Evolutionary conservation across 306 rosid species (phyloP), one percentile per base, ranked within the genome.

Genomic region (Ammopiptanthus mongolicus): DNA sequence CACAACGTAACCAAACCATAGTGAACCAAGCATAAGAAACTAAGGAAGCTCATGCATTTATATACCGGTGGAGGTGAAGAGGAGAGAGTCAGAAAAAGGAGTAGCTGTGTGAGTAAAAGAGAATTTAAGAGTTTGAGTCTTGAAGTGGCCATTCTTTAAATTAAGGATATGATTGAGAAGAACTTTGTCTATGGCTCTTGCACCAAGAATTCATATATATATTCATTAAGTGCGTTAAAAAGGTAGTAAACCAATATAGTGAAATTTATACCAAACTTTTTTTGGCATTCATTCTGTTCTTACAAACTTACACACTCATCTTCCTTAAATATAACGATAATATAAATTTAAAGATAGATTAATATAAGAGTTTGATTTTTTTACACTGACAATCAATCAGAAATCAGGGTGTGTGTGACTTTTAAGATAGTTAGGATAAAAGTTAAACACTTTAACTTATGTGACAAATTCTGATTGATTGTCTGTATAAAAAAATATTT

Each of bases 81-180:
- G 15, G 59, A 21, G 42, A 52, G 39, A 39, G 65, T 46, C 42
- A 52, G 69, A 36, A 25, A 34, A 19, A 56, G 22, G 69, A 56
- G 52, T 10, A 50, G 39, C 28, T 21, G 76, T 58, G 65, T 15
- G 81, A 59, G 81, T 8, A 7, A 36, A 22, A 47, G 78, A 23
- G 75, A 57, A 64, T 65, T 82, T 42, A 84, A 87, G 76, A 84
- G 84, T 63, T 93, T 85, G 97, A 88, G 98, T 93, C 86, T 84
- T 22, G 44, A 69, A 93, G 87, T 93, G 88, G 84, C 12, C 37
- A 91, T 80, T 80, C 89, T 82, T 89, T 93, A 86, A 89, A 81
- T 39, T 39, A 39, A 39, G 46, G 46, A 50, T 15, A 5, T 18
- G 22, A 65, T 42, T 53, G 3, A 39, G 53, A 55, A 14, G 39